Evolutionary conservation across 2,329 filamentous ascomycete species (phyloP), one percentile per base, ranked within the genome.

Genomic region (Chrysoporthe puriensis): DNA sequence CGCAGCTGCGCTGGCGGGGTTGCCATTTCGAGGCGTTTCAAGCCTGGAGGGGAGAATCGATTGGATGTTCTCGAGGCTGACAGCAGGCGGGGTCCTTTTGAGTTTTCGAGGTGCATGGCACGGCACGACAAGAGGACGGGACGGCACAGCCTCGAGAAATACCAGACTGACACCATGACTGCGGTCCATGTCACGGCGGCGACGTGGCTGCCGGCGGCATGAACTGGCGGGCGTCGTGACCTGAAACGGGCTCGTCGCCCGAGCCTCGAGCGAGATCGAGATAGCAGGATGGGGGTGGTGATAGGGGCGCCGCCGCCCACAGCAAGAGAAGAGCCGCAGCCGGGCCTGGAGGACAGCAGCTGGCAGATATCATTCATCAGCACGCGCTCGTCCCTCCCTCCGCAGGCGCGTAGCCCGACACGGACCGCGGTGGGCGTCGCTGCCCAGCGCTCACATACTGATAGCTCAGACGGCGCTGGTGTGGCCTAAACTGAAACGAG

Each of bases 401-500:
- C 6, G 36, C 9, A 5, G 36, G 36, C 9, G 6, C 6, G 36
- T 40, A 5, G 36, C 36, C 36, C 1, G 36, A 40, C 36, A 40
- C 36, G 6, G 36, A n/a, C 46, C 46, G 13, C 21, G 11, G 11
- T 26, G 21, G 48, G 3, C 50, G 26, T 52, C 26, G 50, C 18
- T 46, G 40, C 58, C 57, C 42, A 59, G 57, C 21, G 42, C n/a
- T 59, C 36, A 40, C 57, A 59, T 43, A 32, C 42, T 18, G 8
- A 16, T 8, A 13, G 21, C n/a, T 13, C 13, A 34, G n/a, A 13
- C 48, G 9, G 26, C 18, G 42, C 21, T 26, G 59, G 26, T 11
- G 16, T 58, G 59, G 59, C 54, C 63, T 66, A 68, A 63, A 64
- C 67, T 66, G 54, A 48, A 68, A 64, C 42, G 57, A 58, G 67